A percentile compares a stretch with the other conserved stretches of the same genome.
These are phyloP conservation scores for Syzygium jambos DNA, from an alignment of 345 rosid species.

Conservation along the genomic window DNA sequence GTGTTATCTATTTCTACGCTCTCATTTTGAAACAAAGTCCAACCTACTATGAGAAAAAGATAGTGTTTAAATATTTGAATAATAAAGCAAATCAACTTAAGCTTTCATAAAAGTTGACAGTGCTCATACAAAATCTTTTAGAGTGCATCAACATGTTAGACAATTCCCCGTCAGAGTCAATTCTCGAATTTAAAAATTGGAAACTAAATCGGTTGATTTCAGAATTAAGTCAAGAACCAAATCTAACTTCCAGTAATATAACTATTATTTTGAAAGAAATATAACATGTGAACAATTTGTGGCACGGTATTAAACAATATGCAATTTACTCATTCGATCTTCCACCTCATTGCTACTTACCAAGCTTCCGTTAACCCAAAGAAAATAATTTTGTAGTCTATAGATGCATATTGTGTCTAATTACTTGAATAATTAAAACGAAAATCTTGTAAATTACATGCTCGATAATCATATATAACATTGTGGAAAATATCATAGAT, in stretches of 20 bases:
- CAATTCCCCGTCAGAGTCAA: fast-evolving
- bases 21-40: neutral
- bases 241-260: neutral
- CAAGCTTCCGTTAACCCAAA: neutral
- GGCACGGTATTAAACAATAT: neutral
- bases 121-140: neutral
- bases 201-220: fast-evolving
- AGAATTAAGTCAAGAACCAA: fast-evolving
- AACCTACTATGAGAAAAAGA: neutral
- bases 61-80: neutral
- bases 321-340: neutral
- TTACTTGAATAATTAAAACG: neutral
- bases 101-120: fast-evolving
- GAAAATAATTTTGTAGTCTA: neutral
- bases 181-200: neutral
- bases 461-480: neutral
- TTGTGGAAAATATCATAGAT: neutral
- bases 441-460: neutral
- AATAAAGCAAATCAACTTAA: neutral
- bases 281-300: neutral
- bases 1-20: fast-evolving
- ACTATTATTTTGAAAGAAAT: neutral
- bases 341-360: neutral
- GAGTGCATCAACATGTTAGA: neutral
- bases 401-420: neutral